Base-by-base conservation (phyloP, 441 rosid genomes). In the Jatropha podagrica region DNA sequence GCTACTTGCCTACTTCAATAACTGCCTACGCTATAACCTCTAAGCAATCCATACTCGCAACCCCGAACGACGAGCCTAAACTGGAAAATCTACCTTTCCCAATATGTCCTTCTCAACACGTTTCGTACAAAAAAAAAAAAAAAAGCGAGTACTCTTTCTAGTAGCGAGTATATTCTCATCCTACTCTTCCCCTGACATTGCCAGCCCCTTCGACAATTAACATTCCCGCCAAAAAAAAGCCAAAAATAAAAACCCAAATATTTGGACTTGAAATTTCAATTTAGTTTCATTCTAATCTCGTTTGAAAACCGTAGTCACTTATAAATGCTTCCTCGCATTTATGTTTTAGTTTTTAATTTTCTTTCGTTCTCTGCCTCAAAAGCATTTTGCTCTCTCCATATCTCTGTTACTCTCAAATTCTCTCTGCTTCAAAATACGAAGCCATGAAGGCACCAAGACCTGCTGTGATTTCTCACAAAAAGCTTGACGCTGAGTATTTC, bases 391-490 rank as follows among this genome's bases (percentile, higher is more conserved):
- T 54, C 58, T 18, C 14, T 13, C 38, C 2, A 4, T 18, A 17
- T 54, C 23, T 54, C 58, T 48, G 1, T 7, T 3, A 12, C 62
- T 14, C 26, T 68, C 20, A 27, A 68, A 37, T 37, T 51, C n/a
- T 54, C 26, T 4, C 9, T 15, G 0, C 37, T 59, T 41, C 14
- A 54, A 72, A 55, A 55, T 48, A 4, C 56, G 54, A 52, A 72
- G 69, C 72, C 72, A 84, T 84, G 85, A 81, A 62, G 77, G 81
- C 78, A 69, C 68, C 66, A 4, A 27, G 26, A 73, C 49, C 23
- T 23, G 76, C 60, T 48, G 52, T 69, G 41, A 27, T 80, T 69
- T 80, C 86, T 78, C 78, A 73, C 49, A 84, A 84, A 76, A 81
- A 66, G 75, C 74, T 61, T 27, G 72, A 66, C 12, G 8, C 80